These are phyloP conservation scores for Mycena kentingensis DNA, from an alignment of 768 basidiomycete species.

Conservation along the genomic window DNA sequence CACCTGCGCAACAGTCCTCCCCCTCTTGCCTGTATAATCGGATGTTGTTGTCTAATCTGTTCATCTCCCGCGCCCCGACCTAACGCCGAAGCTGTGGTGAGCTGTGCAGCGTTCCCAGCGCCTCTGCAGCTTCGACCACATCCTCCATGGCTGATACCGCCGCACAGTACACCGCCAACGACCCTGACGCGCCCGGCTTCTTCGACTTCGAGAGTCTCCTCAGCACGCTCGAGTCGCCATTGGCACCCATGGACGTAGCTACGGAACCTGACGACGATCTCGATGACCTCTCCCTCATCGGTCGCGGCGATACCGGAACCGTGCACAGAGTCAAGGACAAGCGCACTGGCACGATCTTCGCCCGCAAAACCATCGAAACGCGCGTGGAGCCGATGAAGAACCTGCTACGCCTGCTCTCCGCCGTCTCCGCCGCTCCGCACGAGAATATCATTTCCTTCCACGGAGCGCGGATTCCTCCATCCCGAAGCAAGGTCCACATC, in stretches of 20 bases:
- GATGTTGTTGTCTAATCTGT: too few species aligned
- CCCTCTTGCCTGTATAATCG: too few species aligned
- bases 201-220: constrained; percentile 42
- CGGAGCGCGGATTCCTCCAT: constrained; percentile 87
- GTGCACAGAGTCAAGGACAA: constrained; percentile 91
- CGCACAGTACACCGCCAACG: constrained; percentile 16
- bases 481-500: constrained; percentile 90
- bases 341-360: constrained; percentile 79
- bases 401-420: constrained; percentile 87
- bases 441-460: constrained; percentile 89
- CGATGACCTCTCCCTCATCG: constrained; percentile 76
- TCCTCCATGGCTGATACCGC: too few species aligned
- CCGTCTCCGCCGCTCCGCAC: constrained; percentile 82
- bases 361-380: constrained; percentile 92
- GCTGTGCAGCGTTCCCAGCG: too few species aligned
- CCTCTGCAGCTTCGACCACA: too few species aligned
- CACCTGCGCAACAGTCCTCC: too few species aligned
- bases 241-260: constrained; percentile 38
- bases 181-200: constrained; percentile 28
- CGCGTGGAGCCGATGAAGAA: constrained; percentile 90
- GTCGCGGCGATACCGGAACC: constrained; percentile 94
- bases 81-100: too few species aligned
- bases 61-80: too few species aligned
- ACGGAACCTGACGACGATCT: constrained; percentile 73
- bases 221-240: constrained; percentile 33